Evolutionary conservation across 208 protist genomes (phyloP).

Genomic region (Wallacemonas sp.): DNA sequence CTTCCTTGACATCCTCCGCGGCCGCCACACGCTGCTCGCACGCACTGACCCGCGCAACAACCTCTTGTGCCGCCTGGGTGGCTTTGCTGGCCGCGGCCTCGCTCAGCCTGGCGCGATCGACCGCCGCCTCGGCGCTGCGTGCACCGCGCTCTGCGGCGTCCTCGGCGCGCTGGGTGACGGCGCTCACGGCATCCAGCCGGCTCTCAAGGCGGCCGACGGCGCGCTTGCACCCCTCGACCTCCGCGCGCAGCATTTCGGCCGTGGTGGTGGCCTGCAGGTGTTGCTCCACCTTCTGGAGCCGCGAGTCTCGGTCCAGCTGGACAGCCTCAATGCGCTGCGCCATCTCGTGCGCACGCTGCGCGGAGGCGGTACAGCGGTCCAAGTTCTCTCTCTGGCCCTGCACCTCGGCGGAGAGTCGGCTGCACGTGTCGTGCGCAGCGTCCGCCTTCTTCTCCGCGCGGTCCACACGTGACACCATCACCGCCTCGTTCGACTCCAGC

Average conservation of each 20-base stretch:
- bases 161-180: constrained; percentile 46
- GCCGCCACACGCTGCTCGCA: constrained; percentile 16
- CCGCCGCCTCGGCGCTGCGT: constrained; percentile 18
- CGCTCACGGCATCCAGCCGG: constrained; percentile 47
- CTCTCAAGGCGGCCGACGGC: constrained; percentile 54
- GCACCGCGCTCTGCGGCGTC: constrained; percentile 32
- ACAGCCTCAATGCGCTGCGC: constrained; percentile 55
- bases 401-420: constrained; percentile 35
- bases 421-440: constrained; percentile 38
- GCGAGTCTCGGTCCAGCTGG: constrained; percentile 59
- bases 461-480: constrained; percentile 50
- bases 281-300: constrained; percentile 52
- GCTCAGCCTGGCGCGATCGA: constrained; percentile 25
- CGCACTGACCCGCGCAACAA: constrained; percentile 3
- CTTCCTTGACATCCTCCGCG: constrained; percentile 21
- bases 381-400: constrained; percentile 31
- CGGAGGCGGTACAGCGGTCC: constrained; percentile 13
- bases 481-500: constrained; percentile 57
- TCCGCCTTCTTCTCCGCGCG: constrained; percentile 72
- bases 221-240: constrained; percentile 66
- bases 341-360: constrained; percentile 39
- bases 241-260: constrained; percentile 53
- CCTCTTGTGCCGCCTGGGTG: constrained; percentile 22
- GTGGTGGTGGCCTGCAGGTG: constrained; percentile 49
- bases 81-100: constrained; percentile 26